phyloP scores from a whole-genome alignment of 176 grass and related monocot species.

The Sorghum bicolor region Sorghum_bicolor_NCBIv3 NC_012878.2:12212501-12213000 shows the following conservation, averaged over 20 bases:
- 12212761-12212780: no score
- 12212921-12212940: neutral
- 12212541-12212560: slow-evolving; percentile 93
- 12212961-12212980: neutral
- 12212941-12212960: neutral
- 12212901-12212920: neutral
- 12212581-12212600: neutral
- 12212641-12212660: neutral
- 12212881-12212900: neutral
- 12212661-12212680: neutral
- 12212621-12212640: neutral
- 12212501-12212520: slow-evolving; percentile 78
- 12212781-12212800: no score
- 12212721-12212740: no score
- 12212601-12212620: neutral
- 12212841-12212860: neutral
- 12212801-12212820: neutral
- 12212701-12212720: no score
- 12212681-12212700: no score
- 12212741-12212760: no score
- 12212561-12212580: neutral
- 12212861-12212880: neutral
- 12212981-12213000: neutral
- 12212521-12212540: slow-evolving; percentile 58
- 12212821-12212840: neutral